phyloP scores from a whole-genome alignment of 2,329 filamentous ascomycete genomes.

The Acrocalymma vagum region DNA sequence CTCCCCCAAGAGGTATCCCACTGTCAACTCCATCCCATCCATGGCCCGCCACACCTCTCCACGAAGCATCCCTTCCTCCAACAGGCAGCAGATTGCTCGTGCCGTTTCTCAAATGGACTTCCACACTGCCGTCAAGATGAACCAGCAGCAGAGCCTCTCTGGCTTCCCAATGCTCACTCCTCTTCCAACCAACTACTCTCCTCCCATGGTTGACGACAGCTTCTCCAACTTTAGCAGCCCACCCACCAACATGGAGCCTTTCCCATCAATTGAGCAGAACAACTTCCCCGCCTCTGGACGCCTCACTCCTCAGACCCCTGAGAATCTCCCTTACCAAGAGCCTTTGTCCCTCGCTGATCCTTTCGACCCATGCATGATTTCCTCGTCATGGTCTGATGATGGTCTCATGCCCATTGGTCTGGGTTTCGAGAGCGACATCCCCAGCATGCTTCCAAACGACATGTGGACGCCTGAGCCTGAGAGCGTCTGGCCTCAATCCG shows the following conservation, averaged over 20 bases:
- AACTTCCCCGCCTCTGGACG: constrained; percentile 27
- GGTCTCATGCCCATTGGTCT: constrained; percentile 29
- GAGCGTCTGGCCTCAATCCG: constrained; percentile 25
- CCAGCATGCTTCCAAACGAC: constrained; percentile 28
- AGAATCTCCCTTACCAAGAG: constrained; percentile 32
- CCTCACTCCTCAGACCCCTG: constrained; percentile 41
- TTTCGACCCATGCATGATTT: constrained; percentile 28
- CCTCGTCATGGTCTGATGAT: constrained; percentile 34
- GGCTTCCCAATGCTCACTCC: constrained; percentile 36
- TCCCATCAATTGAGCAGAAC: constrained; percentile 25
- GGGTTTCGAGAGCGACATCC: constrained; percentile 28
- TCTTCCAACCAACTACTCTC: constrained; percentile 32
- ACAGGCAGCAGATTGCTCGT: constrained; percentile 27
- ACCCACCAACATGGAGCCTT: constrained; percentile 28
- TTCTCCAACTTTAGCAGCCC: constrained; percentile 33
- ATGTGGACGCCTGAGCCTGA: constrained; percentile 30
- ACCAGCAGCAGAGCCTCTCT: constrained; percentile 30
- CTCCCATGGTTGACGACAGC: constrained; percentile 32
- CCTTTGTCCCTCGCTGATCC: constrained; percentile 26
- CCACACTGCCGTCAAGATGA: constrained; percentile 34
- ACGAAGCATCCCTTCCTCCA: constrained; percentile 28
- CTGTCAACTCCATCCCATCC: constrained; percentile 28
- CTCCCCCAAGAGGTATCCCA: constrained; percentile 32
- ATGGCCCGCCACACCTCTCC: constrained; percentile 27
- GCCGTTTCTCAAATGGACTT: constrained; percentile 39